These are phyloP conservation scores for Fusarium clavum DNA, from an alignment of 2,329 filamentous ascomycete species.

Conservation along the genomic window DNA sequence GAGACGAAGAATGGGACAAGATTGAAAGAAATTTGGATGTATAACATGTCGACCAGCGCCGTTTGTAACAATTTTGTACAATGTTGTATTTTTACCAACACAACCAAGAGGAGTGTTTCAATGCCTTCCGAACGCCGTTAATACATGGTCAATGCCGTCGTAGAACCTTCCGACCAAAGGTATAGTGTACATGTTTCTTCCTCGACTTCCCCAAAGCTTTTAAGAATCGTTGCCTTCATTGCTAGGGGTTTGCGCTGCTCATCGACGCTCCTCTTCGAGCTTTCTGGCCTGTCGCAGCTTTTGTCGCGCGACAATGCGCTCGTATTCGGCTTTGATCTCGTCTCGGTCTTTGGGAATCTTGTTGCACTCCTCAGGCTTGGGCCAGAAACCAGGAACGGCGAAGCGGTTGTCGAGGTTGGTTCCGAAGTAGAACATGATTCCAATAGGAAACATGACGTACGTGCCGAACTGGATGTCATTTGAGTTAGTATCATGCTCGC, in stretches of 20 bases:
- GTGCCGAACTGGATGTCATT: slow-evolving; percentile 80
- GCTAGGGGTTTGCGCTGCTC: slow-evolving; percentile 38
- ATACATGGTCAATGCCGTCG: slow-evolving; percentile 29
- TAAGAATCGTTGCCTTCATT: slow-evolving; percentile 30
- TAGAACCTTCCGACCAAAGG: slow-evolving; percentile 7
- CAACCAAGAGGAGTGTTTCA: slow-evolving; percentile 36
- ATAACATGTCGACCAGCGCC: slow-evolving; percentile 46
- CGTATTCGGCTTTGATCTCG: slow-evolving; percentile 85
- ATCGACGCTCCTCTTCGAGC: slow-evolving; percentile 51
- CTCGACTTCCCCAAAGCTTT: slow-evolving; percentile 9
- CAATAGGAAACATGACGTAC: slow-evolving; percentile 99
- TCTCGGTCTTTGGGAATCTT: slow-evolving; percentile 80
- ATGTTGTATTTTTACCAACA: slow-evolving; percentile 23
- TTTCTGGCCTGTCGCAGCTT: slow-evolving; percentile 78
- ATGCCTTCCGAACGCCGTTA: slow-evolving; percentile 45
- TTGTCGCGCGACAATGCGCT: slow-evolving; percentile 72
- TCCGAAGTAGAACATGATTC: slow-evolving; percentile 99
- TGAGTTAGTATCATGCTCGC: slow-evolving; percentile 10
- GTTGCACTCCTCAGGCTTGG: slow-evolving; percentile 81
- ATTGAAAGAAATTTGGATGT: slow-evolving; percentile 66
- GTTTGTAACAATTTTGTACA: slow-evolving; percentile 39
- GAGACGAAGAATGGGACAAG: slow-evolving; percentile 65
- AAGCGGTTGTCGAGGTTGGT: slow-evolving; percentile 97
- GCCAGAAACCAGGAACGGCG: slow-evolving; percentile 92
- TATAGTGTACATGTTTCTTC: slow-evolving; percentile 39